Base-by-base conservation (phyloP, 805 yeast genomes). In the Clavispora asparagi region DNA sequence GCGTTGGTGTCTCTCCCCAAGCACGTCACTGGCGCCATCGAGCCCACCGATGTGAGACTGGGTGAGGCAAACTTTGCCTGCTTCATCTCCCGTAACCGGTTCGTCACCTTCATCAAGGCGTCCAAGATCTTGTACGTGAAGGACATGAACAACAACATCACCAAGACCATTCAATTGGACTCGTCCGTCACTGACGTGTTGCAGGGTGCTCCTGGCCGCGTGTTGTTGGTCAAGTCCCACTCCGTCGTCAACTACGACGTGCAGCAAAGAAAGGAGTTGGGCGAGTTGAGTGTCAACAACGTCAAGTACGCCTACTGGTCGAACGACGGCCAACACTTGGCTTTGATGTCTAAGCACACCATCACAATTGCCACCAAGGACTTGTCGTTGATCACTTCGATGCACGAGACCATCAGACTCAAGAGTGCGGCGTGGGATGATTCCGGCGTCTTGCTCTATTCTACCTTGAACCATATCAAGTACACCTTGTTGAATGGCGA, bases 351-450 rank as follows among this genome's bases (percentile, higher is more conserved):
- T 19, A 94, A 92, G 65, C 99, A 94, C 68, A 86, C 94, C 17
- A 87, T 94, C 58, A 86, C 96, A 12, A 82, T 94, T 58, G 96
- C 91, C 27, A 83, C 81, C 58, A 85, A 83, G 64, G 84, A 81
- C 53, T 76, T 92, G 57, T 90, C 88, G 62, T 69, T 82, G 47
- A 74, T 90, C 36, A 82, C 92, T 44, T 82, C 95, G 1, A 78
- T 90, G 81, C 97, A 90, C 64, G 99, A 94, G 73, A 92, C 98
- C 4, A 94, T 94, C 56, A 78, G 99, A 65, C 89, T 94, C 60
- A 94, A 94, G 73, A 83, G 95, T 70, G 97, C 97, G 40, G 88
- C 96, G 16, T 94, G 97, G 97, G 98, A 94, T 65, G 97, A 90
- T 57, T 74, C 87, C 41, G 92, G 92, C 44, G 96, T 95, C 29